These are phyloP conservation scores for Astragalus membranaceus DNA, from an alignment of 306 rosid species.

Conservation along the genomic window DNA sequence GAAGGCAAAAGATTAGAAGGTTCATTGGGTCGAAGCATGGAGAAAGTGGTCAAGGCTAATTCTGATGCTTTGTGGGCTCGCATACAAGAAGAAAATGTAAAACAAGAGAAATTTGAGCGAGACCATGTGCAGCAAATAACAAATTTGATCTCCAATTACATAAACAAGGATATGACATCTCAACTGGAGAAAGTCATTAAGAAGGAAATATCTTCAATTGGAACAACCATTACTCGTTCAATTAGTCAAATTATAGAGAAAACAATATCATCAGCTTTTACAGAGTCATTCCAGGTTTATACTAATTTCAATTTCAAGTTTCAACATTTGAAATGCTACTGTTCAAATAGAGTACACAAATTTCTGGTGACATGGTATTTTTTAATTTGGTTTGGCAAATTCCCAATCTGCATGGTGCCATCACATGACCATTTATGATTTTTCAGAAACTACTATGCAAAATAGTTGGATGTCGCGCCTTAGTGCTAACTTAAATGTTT, in stretches of 20 bases:
- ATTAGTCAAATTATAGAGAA: constrained; percentile 48
- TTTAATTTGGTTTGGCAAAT: neutral
- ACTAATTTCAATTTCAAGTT: no score
- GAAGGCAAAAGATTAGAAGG: constrained; percentile 70
- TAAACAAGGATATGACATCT: constrained; percentile 50
- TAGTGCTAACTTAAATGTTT: neutral
- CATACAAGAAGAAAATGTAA: constrained; percentile 58
- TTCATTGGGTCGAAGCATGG: constrained; percentile 51
- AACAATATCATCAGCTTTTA: constrained; percentile 37
- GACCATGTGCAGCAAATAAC: constrained; percentile 52
- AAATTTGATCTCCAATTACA: constrained; percentile 46
- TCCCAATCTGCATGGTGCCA: constrained; percentile 1
- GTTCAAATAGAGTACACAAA: neutral
- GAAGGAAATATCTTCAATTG: constrained; percentile 60
- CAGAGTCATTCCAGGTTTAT: constrained; percentile 61
- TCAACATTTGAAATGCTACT: neutral
- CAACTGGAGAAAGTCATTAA: constrained; percentile 52
- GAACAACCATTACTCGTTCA: constrained; percentile 50
- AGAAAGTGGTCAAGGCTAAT: constrained; percentile 54
- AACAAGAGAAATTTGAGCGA: constrained; percentile 56
- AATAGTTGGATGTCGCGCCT: neutral
- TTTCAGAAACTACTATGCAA: neutral
- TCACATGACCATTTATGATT: neutral
- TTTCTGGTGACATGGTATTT: neutral
- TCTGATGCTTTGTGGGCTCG: constrained; percentile 62